phyloP scores from a whole-genome alignment of 176 grass and related monocot species.

The Puccinellia tenuiflora region DNA sequence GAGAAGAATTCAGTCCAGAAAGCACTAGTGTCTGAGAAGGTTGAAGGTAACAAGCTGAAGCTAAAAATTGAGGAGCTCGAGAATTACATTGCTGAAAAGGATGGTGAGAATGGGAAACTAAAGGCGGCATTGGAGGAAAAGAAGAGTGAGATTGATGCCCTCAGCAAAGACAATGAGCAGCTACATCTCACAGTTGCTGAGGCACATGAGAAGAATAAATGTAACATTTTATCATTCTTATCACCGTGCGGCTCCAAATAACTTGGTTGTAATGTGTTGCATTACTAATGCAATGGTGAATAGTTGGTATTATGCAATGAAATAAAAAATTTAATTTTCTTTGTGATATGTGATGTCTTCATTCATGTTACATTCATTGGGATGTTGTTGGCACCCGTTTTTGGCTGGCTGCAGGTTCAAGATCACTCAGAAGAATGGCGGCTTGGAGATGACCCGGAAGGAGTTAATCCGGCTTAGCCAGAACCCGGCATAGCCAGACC shows the following conservation, averaged over 20 bases:
- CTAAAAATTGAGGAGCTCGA: slow-evolving; percentile 27
- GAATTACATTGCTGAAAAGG: not conserved
- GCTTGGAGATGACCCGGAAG: too few relatives aligned
- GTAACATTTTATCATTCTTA: not conserved
- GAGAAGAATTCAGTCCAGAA: slow-evolving; percentile 25
- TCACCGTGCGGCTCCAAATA: not conserved
- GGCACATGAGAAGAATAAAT: slow-evolving; percentile 4
- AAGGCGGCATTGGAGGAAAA: slow-evolving; percentile 1
- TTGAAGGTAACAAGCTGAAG: not conserved
- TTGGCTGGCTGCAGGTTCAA: too few relatives aligned
- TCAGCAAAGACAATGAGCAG: slow-evolving; percentile 1
- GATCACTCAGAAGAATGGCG: too few relatives aligned
- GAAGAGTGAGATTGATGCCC: slow-evolving; percentile 11
- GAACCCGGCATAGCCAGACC: too few relatives aligned
- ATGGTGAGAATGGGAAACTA: slow-evolving; percentile 12
- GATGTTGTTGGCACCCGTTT: too few relatives aligned
- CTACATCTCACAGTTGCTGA: slow-evolving; percentile 21
- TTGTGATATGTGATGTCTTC: not conserved
- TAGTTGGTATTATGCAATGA: not conserved
- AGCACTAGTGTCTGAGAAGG: slow-evolving; percentile 11
- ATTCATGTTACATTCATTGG: not conserved
- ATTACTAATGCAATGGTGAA: not conserved
- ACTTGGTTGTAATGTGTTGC: not conserved
- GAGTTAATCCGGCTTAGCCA: too few relatives aligned
- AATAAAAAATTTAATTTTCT: not conserved